Base-by-base conservation (phyloP, 495 filamentous ascomycete species). In the Copromyces sp. region DNA sequence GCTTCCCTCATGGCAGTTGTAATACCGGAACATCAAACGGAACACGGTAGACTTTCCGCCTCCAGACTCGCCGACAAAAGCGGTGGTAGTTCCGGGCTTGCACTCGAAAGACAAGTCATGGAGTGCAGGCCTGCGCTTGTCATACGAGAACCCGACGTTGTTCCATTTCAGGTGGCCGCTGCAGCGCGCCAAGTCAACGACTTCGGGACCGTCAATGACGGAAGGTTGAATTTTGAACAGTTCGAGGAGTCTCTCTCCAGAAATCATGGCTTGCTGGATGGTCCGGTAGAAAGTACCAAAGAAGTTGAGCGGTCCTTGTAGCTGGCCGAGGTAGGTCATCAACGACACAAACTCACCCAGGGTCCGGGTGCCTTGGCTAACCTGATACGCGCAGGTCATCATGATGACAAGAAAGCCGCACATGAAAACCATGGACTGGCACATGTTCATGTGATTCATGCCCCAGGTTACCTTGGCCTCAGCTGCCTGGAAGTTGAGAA, bases 41-140 rank as follows among this genome's bases (percentile, higher is more conserved):
- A 99, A 97, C n/a, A 98, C 90, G 3, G 95, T 98, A 3, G 95
- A 97, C 79, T 99, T 99, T 71, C 95, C 96, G 61, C 95, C 96
- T 45, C 96, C 95, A 24, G 94, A 97, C 79, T 98, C 95, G 65
- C 95, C 95, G 11, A 99, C 95, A 69, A 99, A 87, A 9, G 95
- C 95, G 7, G 95, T 99, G 0, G 94, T 97, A 0, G 94, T 98
- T 69, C 95, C 95, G 2, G 95, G 94, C 32, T 86, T 82, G 79
- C 93, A 96, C 69, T 88, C 87, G 82, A 98, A 97, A 47, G 87
- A 89, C 69, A 98, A 83, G 45, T 92, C 90, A 68, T 92, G 87
- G 32, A 99, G 83, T 3, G 96, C 96, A 3, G 94, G 91, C 79
- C 94, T 94, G 24, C 94, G 91, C 70, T 85, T 81, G 80, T 98